A percentile compares a stretch with the other conserved stretches of the same genome.
Conservation (phyloP, 1,284 basidiomycete species). For the Microbotryomycetes sp. region DNA sequence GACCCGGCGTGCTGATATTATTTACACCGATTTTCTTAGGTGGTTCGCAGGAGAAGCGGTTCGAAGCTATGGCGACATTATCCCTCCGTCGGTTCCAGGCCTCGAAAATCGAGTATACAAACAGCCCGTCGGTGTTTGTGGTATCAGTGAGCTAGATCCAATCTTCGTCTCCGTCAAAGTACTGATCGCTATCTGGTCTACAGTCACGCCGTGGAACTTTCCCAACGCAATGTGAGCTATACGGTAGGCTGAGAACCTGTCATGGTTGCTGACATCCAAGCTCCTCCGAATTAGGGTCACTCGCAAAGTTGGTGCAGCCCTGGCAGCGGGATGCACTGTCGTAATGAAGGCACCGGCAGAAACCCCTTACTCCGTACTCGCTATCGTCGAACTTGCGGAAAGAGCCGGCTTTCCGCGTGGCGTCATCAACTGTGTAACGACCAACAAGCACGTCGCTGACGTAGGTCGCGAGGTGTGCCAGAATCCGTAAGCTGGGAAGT, state of each 20-base stretch:
- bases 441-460: slow-evolving; percentile 63
- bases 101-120: slow-evolving; percentile 85
- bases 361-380: slow-evolving; percentile 89
- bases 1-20: no score
- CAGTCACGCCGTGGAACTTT: slow-evolving; percentile 34
- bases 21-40: background rate
- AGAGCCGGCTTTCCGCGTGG: slow-evolving; percentile 90
- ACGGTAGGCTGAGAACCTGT: background rate
- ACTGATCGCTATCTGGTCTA: background rate
- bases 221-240: slow-evolving; percentile 1
- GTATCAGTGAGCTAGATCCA: slow-evolving; percentile 25
- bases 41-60: slow-evolving; percentile 76
- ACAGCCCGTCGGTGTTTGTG: slow-evolving; percentile 49
- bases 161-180: background rate
- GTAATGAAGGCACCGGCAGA: slow-evolving; percentile 86
- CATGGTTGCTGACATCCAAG: slow-evolving; percentile 1
- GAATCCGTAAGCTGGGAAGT: slow-evolving; percentile 52
- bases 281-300: slow-evolving; percentile 94
- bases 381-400: slow-evolving; percentile 59
- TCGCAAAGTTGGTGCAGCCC: slow-evolving; percentile 77
- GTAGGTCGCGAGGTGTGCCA: slow-evolving; percentile 61
- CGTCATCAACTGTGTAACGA: slow-evolving; percentile 90
- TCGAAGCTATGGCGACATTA: slow-evolving; percentile 61
- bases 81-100: slow-evolving; percentile 67
- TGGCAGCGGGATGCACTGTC: slow-evolving; percentile 83